Evolutionary conservation across 2,329 filamentous ascomycete genomes (phyloP).

Genomic region (Coniochaeta ligniaria): DNA sequence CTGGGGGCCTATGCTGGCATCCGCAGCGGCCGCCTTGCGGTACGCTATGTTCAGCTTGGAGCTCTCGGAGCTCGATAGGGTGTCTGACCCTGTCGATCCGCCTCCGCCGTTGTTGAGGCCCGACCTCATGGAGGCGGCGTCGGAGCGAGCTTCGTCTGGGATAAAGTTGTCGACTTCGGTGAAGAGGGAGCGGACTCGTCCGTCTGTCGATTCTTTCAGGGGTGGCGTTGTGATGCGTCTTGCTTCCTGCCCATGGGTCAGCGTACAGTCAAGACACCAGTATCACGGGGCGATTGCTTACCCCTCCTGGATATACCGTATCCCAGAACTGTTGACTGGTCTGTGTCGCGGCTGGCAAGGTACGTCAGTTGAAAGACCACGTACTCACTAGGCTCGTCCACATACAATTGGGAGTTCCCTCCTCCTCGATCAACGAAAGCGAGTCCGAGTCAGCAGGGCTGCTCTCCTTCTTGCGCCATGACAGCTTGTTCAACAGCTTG

Average conservation of each 20-base stretch:
- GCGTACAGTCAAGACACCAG: not conserved
- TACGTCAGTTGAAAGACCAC: not conserved
- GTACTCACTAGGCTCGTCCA: not conserved
- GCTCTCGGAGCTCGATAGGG: not conserved
- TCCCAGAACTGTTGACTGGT: not conserved
- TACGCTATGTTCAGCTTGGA: not conserved
- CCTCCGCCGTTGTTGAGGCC: not conserved
- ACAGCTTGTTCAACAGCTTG: slow-evolving; percentile 1
- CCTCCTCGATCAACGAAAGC: slow-evolving; percentile 1
- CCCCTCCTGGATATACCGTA: not conserved
- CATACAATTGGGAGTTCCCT: not conserved
- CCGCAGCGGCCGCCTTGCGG: not conserved
- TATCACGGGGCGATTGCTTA: not conserved
- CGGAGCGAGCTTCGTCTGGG: not conserved
- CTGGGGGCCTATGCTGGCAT: not conserved
- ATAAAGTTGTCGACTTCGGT: not conserved
- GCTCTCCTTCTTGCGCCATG: not conserved
- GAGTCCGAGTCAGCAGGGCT: not conserved
- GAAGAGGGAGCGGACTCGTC: not conserved
- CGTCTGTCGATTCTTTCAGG: not conserved
- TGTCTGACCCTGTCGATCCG: not conserved
- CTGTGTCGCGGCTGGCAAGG: not conserved
- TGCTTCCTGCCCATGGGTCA: not conserved
- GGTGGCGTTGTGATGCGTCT: not conserved
- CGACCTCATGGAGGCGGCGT: not conserved